phyloP scores from a whole-genome alignment of 495 filamentous ascomycete genomes.

The Aspergillus coremiiformis region DNA sequence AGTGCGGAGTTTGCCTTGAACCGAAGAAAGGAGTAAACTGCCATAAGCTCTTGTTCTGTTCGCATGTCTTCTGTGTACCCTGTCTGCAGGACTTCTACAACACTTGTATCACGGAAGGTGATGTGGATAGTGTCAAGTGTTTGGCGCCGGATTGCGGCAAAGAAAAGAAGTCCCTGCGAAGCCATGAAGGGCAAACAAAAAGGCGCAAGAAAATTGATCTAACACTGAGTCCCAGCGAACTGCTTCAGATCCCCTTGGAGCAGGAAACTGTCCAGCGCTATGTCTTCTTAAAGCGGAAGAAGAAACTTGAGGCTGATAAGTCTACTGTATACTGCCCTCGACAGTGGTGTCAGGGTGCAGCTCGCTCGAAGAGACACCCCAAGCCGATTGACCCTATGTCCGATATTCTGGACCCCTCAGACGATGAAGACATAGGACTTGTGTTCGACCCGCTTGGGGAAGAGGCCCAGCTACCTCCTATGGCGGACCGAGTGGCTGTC shows the following conservation, averaged over 20 bases:
- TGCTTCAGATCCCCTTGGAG: conserved; percentile 75
- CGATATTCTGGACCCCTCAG: conserved; percentile 42
- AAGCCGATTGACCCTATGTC: conserved; percentile 52
- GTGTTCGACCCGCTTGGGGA: conserved; percentile 31
- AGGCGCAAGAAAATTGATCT: conserved; percentile 46
- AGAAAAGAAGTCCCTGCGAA: conserved; percentile 29
- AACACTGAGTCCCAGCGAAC: conserved; percentile 76
- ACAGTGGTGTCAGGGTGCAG: conserved; percentile 89
- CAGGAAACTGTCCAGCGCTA: conserved; percentile 74
- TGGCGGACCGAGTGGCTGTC: conserved; percentile 61
- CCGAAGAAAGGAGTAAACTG: conserved; percentile 84
- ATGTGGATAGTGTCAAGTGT: conserved; percentile 70
- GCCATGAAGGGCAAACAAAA: conserved; percentile 15
- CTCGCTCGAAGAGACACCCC: conserved; percentile 68
- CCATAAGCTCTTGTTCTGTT: conserved; percentile 69
- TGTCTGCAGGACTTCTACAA: conserved; percentile 90
- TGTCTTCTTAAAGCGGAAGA: conserved; percentile 83
- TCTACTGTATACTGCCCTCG: conserved; percentile 92
- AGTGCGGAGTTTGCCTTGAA: conserved; percentile 86
- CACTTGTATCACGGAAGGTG: conserved; percentile 75
- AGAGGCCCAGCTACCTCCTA: conserved; percentile 34
- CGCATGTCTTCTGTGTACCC: conserved; percentile 79
- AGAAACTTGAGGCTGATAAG: conserved; percentile 81
- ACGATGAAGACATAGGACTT: conserved; percentile 28
- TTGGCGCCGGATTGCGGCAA: conserved; percentile 68